Base-by-base conservation (phyloP, 2,329 filamentous ascomycete genomes). In the Cylindrodendrum hubeiense region DNA sequence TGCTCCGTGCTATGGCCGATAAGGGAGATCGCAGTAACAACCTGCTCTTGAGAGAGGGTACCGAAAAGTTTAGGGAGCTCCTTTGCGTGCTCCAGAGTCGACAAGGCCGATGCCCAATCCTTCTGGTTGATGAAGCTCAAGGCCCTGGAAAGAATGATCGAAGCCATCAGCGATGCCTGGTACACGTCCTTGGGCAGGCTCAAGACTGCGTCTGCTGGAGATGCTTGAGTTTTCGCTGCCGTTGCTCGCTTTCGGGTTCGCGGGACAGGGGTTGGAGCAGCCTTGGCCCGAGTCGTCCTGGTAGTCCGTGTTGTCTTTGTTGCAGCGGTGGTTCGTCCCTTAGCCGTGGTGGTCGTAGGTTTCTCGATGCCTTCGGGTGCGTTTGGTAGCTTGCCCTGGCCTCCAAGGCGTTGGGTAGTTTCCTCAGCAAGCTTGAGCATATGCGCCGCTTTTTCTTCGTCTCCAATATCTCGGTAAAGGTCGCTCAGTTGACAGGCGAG, bases 1-100 rank as follows among this genome's bases (percentile, higher is more conserved):
- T 91, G 86, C 50, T 91, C 88, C 72, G 92, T 84, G 67, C 90
- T 92, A 77, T 91, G 87, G 17, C 89, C 85, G 65, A 94, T 83
- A 46, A 92, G 86, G 49, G 91, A 89, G 58, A 89, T 89, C 21
- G 92, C 93, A 62, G 88, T 88, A 12, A 89, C 85, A 59, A 93
- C 84, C 41, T 89, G 87, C 62, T 89, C 83, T 71, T 86, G 75
- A 61, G 80, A 73, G 68, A 83, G 70, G 73, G 77, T 71, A 39
- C 78, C 77, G 13, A 80, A 74, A 24, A 78, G 79, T 61, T 80
- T 84, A 51, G 82, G 80, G 59, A 83, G 78, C 64, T 79, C 78
- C 60, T 81, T 81, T 7, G 84, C 83, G 68, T 84, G 80, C 54
- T 86, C 82, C 2, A 94, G 81, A 19, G 87, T 80, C 2, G 79